Percentiles rank a stretch among this genome's conserved stretches.
These are phyloP conservation scores for Chaetomium olivaceum DNA, from an alignment of 2,329 filamentous ascomycete species.

Conservation along the genomic window DNA sequence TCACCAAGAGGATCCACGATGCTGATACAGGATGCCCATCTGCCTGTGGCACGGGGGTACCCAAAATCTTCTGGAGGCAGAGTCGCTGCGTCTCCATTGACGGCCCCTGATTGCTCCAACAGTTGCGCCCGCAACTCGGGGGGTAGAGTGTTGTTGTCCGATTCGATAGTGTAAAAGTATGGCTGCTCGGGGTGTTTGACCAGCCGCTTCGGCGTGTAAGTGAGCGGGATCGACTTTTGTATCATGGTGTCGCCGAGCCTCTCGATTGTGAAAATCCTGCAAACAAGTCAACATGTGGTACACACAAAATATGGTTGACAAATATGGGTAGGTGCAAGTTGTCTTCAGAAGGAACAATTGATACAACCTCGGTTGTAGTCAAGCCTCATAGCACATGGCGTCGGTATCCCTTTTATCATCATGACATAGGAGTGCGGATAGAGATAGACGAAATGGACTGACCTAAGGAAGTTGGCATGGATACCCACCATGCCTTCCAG, in stretches of 20 bases:
- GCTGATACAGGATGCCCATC: conserved; percentile 96
- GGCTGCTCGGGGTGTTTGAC: conserved; percentile 84
- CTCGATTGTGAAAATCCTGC: conserved; percentile 85
- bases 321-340: not conserved
- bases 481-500: conserved; percentile 93
- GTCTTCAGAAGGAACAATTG: conserved; percentile 99
- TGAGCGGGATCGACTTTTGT: conserved; percentile 80
- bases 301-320: not conserved
- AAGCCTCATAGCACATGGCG: conserved; percentile 57
- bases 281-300: conserved; percentile 37
- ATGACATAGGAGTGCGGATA: conserved; percentile 43
- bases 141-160: conserved; percentile 88
- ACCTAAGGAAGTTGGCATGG: conserved; percentile 85
- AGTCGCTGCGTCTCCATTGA: conserved; percentile 70
- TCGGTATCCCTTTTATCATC: conserved; percentile 68
- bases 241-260: conserved; percentile 82
- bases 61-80: conserved; percentile 83
- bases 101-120: conserved; percentile 67
- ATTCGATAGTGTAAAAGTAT: conserved; percentile 90
- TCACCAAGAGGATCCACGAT: conserved; percentile 80
- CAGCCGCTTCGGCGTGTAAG: conserved; percentile 87
- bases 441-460: conserved; percentile 41
- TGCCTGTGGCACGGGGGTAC: conserved; percentile 76
- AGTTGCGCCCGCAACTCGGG: conserved; percentile 75
- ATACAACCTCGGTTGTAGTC: conserved; percentile 52